These are phyloP conservation scores for Cordyceps tenuipes DNA, from an alignment of 2,329 filamentous ascomycete genomes.

Conservation along the genomic window DNA sequence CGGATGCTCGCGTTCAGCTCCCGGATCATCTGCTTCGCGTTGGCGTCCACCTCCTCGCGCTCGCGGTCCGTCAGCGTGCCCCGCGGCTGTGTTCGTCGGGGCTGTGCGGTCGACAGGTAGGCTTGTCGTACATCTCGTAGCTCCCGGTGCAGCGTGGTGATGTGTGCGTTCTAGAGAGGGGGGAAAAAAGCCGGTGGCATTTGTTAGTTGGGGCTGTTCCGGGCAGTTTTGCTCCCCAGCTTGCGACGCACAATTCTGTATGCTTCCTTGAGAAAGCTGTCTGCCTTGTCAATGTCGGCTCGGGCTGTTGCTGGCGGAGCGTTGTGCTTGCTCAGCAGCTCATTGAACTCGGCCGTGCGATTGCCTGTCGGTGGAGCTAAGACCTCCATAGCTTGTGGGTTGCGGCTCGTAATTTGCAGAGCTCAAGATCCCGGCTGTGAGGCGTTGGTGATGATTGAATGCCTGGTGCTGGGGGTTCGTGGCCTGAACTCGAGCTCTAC, in stretches of 20 bases:
- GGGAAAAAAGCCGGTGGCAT: background rate
- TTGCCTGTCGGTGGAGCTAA: slow-evolving; percentile 34
- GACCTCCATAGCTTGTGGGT: background rate
- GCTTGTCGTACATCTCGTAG: slow-evolving; percentile 77
- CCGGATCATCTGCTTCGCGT: slow-evolving; percentile 76
- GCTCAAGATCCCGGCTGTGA: background rate
- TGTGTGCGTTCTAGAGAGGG: slow-evolving; percentile 74
- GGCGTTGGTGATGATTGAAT: background rate
- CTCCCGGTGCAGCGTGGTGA: slow-evolving; percentile 69
- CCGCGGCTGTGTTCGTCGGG: slow-evolving; percentile 47
- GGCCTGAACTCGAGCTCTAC: background rate
- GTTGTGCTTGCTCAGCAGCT: slow-evolving; percentile 54
- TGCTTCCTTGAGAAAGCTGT: slow-evolving; percentile 89
- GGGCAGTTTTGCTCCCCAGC: background rate
- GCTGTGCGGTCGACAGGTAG: slow-evolving; percentile 76
- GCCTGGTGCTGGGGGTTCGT: background rate
- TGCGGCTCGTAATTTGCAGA: background rate
- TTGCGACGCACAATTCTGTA: slow-evolving; percentile 68
- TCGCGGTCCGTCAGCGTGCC: slow-evolving; percentile 66
- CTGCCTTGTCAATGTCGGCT: slow-evolving; percentile 48
- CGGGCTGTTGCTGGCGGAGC: slow-evolving; percentile 37
- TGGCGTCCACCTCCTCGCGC: slow-evolving; percentile 77
- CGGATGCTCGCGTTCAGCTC: slow-evolving; percentile 77
- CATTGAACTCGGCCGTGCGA: slow-evolving; percentile 61
- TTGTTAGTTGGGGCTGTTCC: background rate